Evolutionary conservation across 495 filamentous ascomycete genomes (phyloP), one percentile per base, ranked within the genome.

Genomic region (Penicillium herquei): DNA sequence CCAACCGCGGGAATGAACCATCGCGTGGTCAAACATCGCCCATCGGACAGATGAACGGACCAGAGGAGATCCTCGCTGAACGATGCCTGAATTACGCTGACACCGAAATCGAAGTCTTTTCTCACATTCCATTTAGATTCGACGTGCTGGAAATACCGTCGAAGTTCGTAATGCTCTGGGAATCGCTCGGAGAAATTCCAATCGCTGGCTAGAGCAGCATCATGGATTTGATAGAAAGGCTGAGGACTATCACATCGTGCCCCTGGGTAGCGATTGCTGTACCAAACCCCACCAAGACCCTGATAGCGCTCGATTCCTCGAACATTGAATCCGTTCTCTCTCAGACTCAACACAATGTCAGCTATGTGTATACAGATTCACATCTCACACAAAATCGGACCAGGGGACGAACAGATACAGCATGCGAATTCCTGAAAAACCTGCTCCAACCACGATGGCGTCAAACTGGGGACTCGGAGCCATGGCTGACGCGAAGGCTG

Each of bases 211-310:
- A 35, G 33, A 6, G 33, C 6, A 6, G 33, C 33, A 11, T 35
- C 33, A 6, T 6, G 11, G 11, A 35, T 6, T 35, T 35, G 33
- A 35, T 92, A 32, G 91, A 97, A 70, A 84, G 91, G 7, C 87
- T 97, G 63, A 96, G 96, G 64, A 66, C 96, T 3, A 75, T 98
- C 21, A 77, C 79, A 0, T 65, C 72, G 18, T 7, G 39, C 39
- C 7, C 39, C 16, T 6, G 16, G 39, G 13, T 13, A 17, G n/a
- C 39, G n/a, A 13, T 42, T 42, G 7, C 7, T 17, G 7, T 5
- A 5, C 16, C 39, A 42, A 6, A 11, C 33, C 33, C 33, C 33
- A 35, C 33, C 33, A 11, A 35, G 6, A 11, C 33, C 6, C 33
- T 6, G 6, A 11, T 6, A 35, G 6, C 11, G 6, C 11, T 35